Evolutionary conservation across 768 basidiomycete genomes (phyloP).

Genomic region (Tulasnella sp.): DNA sequence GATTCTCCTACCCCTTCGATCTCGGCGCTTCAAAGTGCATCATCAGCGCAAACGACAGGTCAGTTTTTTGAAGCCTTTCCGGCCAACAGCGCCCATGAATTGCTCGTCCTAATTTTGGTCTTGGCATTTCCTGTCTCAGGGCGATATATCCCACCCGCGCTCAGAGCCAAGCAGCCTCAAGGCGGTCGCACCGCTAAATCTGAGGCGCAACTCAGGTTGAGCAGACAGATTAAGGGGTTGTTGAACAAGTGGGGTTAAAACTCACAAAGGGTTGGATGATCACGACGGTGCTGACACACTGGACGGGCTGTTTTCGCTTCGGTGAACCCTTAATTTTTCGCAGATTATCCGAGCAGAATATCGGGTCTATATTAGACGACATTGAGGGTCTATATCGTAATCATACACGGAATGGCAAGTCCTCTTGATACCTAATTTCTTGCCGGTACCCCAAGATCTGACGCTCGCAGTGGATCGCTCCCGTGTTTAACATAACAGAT

Average conservation of each 20-base stretch:
- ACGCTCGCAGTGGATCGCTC: neutral
- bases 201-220: constrained; percentile 55
- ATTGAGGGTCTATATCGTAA: constrained; percentile 75
- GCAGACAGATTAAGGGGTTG: constrained; percentile 75
- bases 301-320: neutral
- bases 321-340: constrained; percentile 17
- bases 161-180: constrained; percentile 52
- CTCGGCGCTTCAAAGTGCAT: neutral
- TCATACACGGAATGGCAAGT: constrained; percentile 70
- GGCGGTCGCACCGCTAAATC: constrained; percentile 38
- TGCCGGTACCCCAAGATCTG: neutral
- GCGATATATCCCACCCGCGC: constrained; percentile 78
- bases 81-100: neutral
- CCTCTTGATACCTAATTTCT: constrained; percentile 1
- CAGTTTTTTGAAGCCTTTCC: neutral
- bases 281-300: neutral
- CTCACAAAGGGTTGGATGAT: neutral
- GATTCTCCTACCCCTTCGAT: constrained; percentile 23
- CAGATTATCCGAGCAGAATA: constrained; percentile 89
- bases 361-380: constrained; percentile 64
- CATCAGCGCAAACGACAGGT: neutral
- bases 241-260: constrained; percentile 64
- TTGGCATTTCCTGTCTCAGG: constrained; percentile 31
- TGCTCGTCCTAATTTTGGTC: neutral
- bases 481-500: constrained; percentile 46